Conservation (phyloP, 2,329 filamentous ascomycete genomes). For the Knufia petricola region DNA sequence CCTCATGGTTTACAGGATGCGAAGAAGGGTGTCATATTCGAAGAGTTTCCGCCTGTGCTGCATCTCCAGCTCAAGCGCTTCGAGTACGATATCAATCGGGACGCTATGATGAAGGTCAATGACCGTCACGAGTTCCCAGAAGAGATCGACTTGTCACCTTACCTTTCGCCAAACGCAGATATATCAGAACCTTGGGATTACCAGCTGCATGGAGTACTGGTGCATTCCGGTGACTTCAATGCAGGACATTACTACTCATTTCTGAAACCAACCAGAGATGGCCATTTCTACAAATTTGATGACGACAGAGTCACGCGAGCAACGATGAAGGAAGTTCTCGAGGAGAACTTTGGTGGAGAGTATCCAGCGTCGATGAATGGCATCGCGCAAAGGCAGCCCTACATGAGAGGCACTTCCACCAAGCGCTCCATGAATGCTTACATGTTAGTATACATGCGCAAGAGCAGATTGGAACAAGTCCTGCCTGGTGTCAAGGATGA, state of each 20-base stretch:
- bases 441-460: slow-evolving; percentile 96
- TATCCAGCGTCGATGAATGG: slow-evolving; percentile 53
- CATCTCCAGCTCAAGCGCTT: slow-evolving; percentile 95
- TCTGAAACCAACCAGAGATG: slow-evolving; percentile 84
- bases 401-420: slow-evolving; percentile 53
- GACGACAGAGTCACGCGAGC: slow-evolving; percentile 95
- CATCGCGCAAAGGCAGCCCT: slow-evolving; percentile 53
- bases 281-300: slow-evolving; percentile 93
- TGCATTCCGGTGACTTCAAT: slow-evolving; percentile 93
- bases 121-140: slow-evolving; percentile 41
- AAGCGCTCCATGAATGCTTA: slow-evolving; percentile 80
- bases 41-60: slow-evolving; percentile 84
- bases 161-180: slow-evolving; percentile 64
- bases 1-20: slow-evolving; percentile 90
- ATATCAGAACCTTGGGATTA: slow-evolving; percentile 84
- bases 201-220: slow-evolving; percentile 85
- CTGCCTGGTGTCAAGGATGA: slow-evolving; percentile 65
- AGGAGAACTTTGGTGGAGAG: slow-evolving; percentile 94
- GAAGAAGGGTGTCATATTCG: slow-evolving; percentile 95
- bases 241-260: slow-evolving; percentile 98
- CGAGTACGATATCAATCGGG: slow-evolving; percentile 90
- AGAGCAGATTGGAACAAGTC: slow-evolving; percentile 73
- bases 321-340: slow-evolving; percentile 79
- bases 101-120: slow-evolving; percentile 94
- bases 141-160: slow-evolving; percentile 60